phyloP scores from a whole-genome alignment of 208 protist species.

The Wallacemonas sp. region DNA sequence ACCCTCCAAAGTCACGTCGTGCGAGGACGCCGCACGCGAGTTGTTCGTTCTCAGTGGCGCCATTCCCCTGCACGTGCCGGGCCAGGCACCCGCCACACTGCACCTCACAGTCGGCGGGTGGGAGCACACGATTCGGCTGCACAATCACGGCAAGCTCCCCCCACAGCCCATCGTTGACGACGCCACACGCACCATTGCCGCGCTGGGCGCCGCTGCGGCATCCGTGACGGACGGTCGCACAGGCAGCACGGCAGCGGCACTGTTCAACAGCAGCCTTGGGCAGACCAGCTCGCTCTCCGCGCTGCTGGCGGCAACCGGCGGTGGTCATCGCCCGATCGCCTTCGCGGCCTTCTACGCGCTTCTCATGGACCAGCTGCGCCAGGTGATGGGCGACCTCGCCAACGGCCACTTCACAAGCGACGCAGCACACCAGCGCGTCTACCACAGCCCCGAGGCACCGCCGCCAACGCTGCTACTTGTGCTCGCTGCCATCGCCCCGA shows the following conservation, averaged over 20 bases:
- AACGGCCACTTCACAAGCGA: not conserved
- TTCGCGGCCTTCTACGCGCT: slow-evolving; percentile 9
- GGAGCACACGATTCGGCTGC: slow-evolving; percentile 21
- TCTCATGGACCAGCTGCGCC: slow-evolving; percentile 24
- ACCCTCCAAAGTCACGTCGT: not conserved
- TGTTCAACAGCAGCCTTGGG: slow-evolving; percentile 14
- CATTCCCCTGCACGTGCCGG: not conserved
- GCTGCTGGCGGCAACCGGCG: not conserved
- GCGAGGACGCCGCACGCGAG: not conserved
- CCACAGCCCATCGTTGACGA: slow-evolving; percentile 40
- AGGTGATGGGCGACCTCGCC: slow-evolving; percentile 20
- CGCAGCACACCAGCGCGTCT: not conserved
- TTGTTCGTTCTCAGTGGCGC: slow-evolving; percentile 14
- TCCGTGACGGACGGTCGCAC: not conserved
- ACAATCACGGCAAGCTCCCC: slow-evolving; percentile 29
- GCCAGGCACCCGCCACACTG: too few species aligned
- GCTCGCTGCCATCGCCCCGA: slow-evolving; percentile 46
- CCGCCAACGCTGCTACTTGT: slow-evolving; percentile 55
- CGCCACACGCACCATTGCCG: slow-evolving; percentile 25
- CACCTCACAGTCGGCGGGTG: slow-evolving; percentile 24
- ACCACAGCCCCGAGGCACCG: slow-evolving; percentile 19
- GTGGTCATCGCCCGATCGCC: not conserved
- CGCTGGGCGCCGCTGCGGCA: not conserved
- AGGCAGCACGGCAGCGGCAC: slow-evolving; percentile 3
- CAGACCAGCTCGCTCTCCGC: not conserved